Evolutionary conservation across 129 eudicot species (phyloP).

Genomic region (Chrysanthemum seticuspe): DNA sequence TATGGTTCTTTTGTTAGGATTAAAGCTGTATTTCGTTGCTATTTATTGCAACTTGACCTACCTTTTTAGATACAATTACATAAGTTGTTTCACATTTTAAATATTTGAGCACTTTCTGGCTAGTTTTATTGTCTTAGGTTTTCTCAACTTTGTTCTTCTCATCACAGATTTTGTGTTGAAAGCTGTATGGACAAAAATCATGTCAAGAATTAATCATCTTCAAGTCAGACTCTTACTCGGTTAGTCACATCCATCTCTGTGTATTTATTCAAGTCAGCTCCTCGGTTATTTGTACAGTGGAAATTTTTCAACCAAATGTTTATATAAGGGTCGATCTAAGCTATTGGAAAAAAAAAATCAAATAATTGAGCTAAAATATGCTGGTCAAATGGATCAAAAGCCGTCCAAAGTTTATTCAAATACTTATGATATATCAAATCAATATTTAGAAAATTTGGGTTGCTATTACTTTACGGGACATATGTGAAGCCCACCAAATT

Average conservation of each 20-base stretch:
- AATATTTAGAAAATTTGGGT: no score
- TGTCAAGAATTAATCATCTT: constrained; percentile 35
- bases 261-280: not conserved
- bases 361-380: no score
- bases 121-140: not conserved
- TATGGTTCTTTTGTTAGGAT: not conserved
- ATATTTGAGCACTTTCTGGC: not conserved
- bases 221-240: constrained; percentile 59
- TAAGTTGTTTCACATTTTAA: not conserved
- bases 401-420: no score
- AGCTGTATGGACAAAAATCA: constrained; percentile 34
- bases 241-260: constrained; percentile 26
- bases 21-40: not conserved
- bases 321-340: not conserved
- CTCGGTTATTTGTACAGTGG: not conserved
- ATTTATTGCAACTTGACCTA: not conserved
- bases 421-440: no score
- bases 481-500: no score
- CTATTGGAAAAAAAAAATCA: no score
- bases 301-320: not conserved
- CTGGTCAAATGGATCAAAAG: no score
- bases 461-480: no score
- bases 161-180: constrained; percentile 38
- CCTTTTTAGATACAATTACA: not conserved
- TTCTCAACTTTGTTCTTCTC: constrained; percentile 2